Percentiles rank a stretch among this genome's conserved stretches.
These are phyloP conservation scores for Brassica nigra DNA, from an alignment of 345 rosid genomes.

Conservation along the genomic window DNA sequence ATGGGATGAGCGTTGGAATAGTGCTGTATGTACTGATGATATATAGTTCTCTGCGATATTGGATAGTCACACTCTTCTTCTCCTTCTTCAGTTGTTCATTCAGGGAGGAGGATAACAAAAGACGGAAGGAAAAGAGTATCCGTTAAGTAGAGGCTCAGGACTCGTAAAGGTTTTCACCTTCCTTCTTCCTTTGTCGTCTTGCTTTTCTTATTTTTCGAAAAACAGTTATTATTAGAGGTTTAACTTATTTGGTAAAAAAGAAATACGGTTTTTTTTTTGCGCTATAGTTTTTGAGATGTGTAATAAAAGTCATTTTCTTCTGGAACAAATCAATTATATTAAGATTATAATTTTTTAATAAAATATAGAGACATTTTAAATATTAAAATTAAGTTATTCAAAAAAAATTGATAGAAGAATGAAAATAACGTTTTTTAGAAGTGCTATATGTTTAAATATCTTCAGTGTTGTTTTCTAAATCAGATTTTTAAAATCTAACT, in stretches of 20 bases:
- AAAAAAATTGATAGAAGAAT: too few relatives aligned
- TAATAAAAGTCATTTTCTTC: background rate
- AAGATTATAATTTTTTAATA: background rate
- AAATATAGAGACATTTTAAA: too few relatives aligned
- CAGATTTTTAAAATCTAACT: too few relatives aligned
- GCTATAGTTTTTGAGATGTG: background rate
- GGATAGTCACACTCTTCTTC: background rate
- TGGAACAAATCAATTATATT: background rate
- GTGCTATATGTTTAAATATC: too few relatives aligned
- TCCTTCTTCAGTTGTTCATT: background rate
- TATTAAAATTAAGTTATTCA: background rate
- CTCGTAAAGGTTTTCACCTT: background rate
- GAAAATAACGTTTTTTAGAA: too few relatives aligned
- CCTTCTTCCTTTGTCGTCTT: background rate
- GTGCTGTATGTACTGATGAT: background rate
- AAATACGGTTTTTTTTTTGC: background rate
- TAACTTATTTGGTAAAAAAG: background rate
- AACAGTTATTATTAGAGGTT: too few relatives aligned
- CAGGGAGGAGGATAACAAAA: constrained; percentile 18
- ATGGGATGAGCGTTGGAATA: background rate
- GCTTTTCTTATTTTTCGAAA: background rate
- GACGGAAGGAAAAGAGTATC: background rate
- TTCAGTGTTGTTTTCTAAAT: too few relatives aligned
- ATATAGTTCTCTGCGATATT: too few relatives aligned
- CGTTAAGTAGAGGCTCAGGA: constrained; percentile 23